These are phyloP conservation scores for Solanum pimpinellifolium DNA, from an alignment of 257 asterid genomes.

Conservation along the genomic window DNA sequence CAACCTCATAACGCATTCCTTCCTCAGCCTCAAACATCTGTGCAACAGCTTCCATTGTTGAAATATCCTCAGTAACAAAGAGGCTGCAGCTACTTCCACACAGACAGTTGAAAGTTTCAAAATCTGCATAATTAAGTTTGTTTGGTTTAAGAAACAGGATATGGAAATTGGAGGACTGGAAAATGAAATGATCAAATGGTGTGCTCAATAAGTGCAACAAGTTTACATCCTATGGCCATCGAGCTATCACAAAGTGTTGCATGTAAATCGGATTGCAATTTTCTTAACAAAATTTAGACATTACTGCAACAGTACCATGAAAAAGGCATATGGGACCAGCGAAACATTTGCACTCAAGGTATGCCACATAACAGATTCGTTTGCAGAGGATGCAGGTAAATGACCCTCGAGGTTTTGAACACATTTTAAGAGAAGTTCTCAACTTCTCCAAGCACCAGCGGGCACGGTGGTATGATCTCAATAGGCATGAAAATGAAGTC, in stretches of 20 bases:
- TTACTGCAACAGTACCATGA: constrained; percentile 18
- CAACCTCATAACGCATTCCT: constrained; percentile 9
- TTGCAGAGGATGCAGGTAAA: constrained; percentile 19
- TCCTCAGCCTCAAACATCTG: constrained; percentile 16
- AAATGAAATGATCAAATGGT: background rate
- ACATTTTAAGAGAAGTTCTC: background rate
- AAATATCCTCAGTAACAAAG: constrained; percentile 8
- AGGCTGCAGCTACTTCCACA: constrained; percentile 8
- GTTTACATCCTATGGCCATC: background rate
- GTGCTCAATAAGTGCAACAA: background rate
- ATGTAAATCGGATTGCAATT: background rate
- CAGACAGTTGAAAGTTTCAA: constrained; percentile 3
- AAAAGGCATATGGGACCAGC: constrained; percentile 23
- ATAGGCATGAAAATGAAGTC: constrained; percentile 16
- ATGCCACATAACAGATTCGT: constrained; percentile 29
- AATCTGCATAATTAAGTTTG: constrained; percentile 9
- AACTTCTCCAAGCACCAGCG: constrained; percentile 16
- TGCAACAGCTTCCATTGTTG: constrained; percentile 19
- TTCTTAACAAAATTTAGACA: background rate
- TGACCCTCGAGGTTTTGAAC: constrained; percentile 5
- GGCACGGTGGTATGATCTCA: constrained; percentile 18
- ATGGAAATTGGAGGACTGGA: background rate
- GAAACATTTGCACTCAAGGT: constrained; percentile 12
- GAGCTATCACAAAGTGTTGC: background rate
- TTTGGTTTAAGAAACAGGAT: background rate